Percentiles rank a stretch among this genome's conserved stretches.
phyloP scores from a whole-genome alignment of 805 yeast genomes.

The Candida mattraensis region DNA sequence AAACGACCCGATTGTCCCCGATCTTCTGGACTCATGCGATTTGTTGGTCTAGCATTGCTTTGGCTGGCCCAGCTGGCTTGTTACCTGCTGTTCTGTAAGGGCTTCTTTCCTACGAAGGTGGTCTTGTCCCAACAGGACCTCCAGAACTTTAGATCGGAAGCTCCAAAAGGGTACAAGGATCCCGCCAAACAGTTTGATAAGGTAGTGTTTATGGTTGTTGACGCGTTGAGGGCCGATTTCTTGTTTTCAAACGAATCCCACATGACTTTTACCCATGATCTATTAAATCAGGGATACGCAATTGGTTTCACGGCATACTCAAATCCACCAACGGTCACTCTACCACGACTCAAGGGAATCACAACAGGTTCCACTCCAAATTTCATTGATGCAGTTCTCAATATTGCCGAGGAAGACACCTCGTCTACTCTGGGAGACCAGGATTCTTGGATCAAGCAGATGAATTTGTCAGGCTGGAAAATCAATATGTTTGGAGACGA shows the following conservation, averaged over 20 bases:
- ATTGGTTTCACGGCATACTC: conserved; percentile 89
- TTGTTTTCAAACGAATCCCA: conserved; percentile 63
- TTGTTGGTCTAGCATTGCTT: conserved; percentile 20
- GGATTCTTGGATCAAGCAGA: conserved; percentile 86
- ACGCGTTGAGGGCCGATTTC: conserved; percentile 90
- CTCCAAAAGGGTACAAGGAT: conserved; percentile 28
- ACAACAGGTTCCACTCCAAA: conserved; percentile 95
- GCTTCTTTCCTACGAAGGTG: conserved; percentile 91
- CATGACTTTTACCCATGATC: conserved; percentile 64
- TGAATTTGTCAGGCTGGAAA: conserved; percentile 40
- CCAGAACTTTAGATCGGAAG: conserved; percentile 33
- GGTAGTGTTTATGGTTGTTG: conserved; percentile 81
- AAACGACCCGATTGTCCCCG: too few species aligned
- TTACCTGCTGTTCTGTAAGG: conserved; percentile 64
- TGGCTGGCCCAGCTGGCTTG: conserved; percentile 48
- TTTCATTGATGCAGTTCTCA: conserved; percentile 89
- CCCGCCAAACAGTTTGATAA: conserved; percentile 55
- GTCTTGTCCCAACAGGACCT: conserved; percentile 61
- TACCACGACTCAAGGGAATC: conserved; percentile 89
- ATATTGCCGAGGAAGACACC: conserved; percentile 88
- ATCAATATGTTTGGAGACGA: conserved; percentile 95
- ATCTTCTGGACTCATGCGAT: conserved; percentile 18
- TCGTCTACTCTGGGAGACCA: conserved; percentile 64
- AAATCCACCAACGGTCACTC: conserved; percentile 94
- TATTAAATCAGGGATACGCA: conserved; percentile 67